Evolutionary conservation across 352 stramenopile species (phyloP), one percentile per base, ranked within the genome.

Genomic region (Globisporangium canariense): DNA sequence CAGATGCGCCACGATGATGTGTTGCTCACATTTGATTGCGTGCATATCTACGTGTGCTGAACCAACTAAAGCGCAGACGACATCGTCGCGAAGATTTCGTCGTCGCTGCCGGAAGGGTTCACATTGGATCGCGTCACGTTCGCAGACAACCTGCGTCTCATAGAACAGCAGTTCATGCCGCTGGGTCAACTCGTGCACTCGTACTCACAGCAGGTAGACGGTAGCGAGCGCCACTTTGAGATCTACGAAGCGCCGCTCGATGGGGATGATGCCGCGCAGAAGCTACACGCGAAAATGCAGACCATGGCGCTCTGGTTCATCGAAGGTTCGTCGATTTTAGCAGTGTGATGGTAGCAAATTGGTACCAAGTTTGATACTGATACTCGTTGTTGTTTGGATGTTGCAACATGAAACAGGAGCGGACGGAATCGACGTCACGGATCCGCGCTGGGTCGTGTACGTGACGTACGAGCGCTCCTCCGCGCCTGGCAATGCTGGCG

Each of bases 281-380:
- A 73, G 20, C 73, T 93, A 11, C 76, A 84, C 22, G 64, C 66
- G 18, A 91, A 90, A 28, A 64, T 93, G 56, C 84, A 95, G 55
- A 93, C 81, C 34, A 66, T 82, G 54, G 75, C 86, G 66, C 67
- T 90, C 16, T 95, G 84, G 84, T 93, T 93, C 66, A 93, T 95
- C 60, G 86, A 95, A 89, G 86, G 86, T 76, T 3, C 16, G 34
- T 28, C 63, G 4, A 10, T 28, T 38, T 16, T 60, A 58, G 9
- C 2, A 4, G n/a, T 5, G 5, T 30, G 10, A 0, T 50, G 22
- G 25, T 52, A 38, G 20, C 36, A 46, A 14, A 28, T 53, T 18
- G 13, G 20, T 20, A 13, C 28, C 34, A 41, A 28, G n/a, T 34
- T 10, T 57, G 51, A 57, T 43, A n/a, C 51, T 57, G 51, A 58